Base-by-base conservation (phyloP, 1,139 yeast species). In the Schwanniomyces etchellsii region DNA sequence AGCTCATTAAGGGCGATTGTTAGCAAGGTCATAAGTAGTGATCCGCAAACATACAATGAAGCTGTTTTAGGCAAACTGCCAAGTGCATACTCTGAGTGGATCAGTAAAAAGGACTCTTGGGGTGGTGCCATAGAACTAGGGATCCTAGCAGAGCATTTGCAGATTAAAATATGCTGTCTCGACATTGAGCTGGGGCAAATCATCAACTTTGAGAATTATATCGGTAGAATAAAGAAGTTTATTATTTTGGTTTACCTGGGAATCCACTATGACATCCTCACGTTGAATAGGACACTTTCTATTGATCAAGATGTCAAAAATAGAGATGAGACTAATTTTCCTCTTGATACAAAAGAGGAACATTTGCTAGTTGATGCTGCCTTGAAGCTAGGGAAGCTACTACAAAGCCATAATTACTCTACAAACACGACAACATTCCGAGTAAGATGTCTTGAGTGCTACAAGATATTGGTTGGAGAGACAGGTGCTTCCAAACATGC, bases 91-190 rank as follows among this genome's bases (percentile, higher is more conserved):
- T 58, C 72, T 29, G 43, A 56, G 6, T 83, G 93, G 93, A 83
- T 83, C 17, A 42, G 50, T 28, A 60, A 69, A 37, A 69, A 68
- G 18, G 77, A 70, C 28, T 70, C 84, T 14, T 83, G 94, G 95
- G 95, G 95, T 13, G 95, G 95, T 5, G 93, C 88, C 4, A 82
- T 84, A 27, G 95, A 83, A 49, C 57, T 83, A 34, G 76, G 79
- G 10, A 79, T 84, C 6, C 52, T 84, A 20, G 70, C 86, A 2
- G 62, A 67, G 20, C 64, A 70, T 45, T 64, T 81, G 30, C 57
- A 62, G 3, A 52, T 81, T 4, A 64, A 74, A 4, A 76, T 83
- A 24, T 63, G 70, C 35, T 78, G 86, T 16, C 54, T 82, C 23
- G 94, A 83, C 45, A 74, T 83, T 15, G 83, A 78, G 44, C 79